Evolutionary conservation across 495 filamentous ascomycete species (phyloP).

Genomic region (Hypoxylon rickii): DNA sequence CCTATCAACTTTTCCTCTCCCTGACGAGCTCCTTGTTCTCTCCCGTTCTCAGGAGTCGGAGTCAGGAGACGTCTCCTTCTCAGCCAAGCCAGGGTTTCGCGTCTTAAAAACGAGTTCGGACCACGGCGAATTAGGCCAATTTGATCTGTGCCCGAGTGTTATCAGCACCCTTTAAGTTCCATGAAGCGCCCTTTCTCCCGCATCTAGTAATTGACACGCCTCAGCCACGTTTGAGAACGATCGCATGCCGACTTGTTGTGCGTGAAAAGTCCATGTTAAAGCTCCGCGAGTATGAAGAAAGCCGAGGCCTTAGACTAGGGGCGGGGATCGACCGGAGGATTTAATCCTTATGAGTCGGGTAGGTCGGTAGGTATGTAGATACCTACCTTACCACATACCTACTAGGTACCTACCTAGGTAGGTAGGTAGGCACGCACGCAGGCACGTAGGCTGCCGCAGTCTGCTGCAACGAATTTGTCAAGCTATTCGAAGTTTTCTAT

Average conservation of each 20-base stretch:
- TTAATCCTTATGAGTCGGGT: conserved; percentile 19
- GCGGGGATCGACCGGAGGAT: conserved; percentile 31
- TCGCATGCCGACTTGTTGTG: conserved; percentile 12
- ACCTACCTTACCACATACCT: too few relatives aligned
- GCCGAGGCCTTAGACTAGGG: conserved; percentile 14
- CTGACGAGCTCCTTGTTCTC: too few relatives aligned
- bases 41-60: conserved; percentile 4
- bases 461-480: conserved; percentile 19
- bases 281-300: conserved; percentile 22
- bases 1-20: conserved; percentile 33
- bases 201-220: conserved; percentile 9
- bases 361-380: conserved; percentile 10
- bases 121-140: conserved; percentile 15
- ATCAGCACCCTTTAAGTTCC: conserved; percentile 1
- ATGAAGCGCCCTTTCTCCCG: conserved; percentile 27
- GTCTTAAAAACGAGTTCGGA: conserved; percentile 14
- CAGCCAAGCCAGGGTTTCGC: conserved; percentile 8
- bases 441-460: conserved; percentile 11
- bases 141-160: conserved; percentile 6
- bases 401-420: too few relatives aligned
- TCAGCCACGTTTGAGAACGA: conserved; percentile 31
- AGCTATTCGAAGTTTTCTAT: conserved; percentile 16
- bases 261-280: conserved; percentile 15
- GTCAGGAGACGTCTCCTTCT: conserved; percentile 15
- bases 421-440: conserved; percentile 10